These are phyloP conservation scores for Aeminium ludgeri DNA, from an alignment of 495 filamentous ascomycete genomes.

Conservation along the genomic window DNA sequence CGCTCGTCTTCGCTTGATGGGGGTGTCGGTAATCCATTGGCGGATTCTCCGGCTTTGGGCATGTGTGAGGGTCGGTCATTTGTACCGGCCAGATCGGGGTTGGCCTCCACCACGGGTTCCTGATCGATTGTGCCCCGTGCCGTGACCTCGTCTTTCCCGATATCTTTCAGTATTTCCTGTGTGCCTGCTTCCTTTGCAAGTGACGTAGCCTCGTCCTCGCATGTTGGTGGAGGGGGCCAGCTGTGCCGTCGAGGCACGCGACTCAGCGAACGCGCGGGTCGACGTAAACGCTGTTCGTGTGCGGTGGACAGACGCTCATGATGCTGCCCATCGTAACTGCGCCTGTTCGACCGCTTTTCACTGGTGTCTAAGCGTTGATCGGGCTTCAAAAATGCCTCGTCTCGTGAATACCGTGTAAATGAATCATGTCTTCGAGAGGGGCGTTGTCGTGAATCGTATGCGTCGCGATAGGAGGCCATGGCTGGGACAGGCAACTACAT, in stretches of 20 bases:
- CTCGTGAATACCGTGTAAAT: not conserved
- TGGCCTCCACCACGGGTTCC: conserved; percentile 23
- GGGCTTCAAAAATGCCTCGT: conserved; percentile 2
- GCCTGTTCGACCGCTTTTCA: conserved; percentile 2
- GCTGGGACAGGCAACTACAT: not conserved
- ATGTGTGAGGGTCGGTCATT: no score
- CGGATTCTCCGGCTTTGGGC: no score
- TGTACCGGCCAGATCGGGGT: not conserved
- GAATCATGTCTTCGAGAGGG: conserved; percentile 3
- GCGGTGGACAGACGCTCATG: conserved; percentile 2
- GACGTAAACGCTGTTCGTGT: conserved; percentile 1
- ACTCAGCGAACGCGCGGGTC: conserved; percentile 10
- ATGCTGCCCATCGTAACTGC: not conserved
- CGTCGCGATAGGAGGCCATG: conserved; percentile 7
- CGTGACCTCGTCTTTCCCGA: conserved; percentile 16
- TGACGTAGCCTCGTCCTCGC: conserved; percentile 23
- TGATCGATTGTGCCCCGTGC: conserved; percentile 26
- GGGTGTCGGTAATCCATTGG: conserved; percentile 9
- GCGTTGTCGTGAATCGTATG: conserved; percentile 11
- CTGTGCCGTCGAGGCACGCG: conserved; percentile 2
- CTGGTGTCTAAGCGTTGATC: no score
- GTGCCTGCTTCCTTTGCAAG: conserved; percentile 21
- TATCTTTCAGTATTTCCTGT: conserved; percentile 6
- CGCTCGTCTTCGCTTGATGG: conserved; percentile 13
- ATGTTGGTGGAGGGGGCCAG: conserved; percentile 24